Conservation (phyloP, 139 green algal species). For the Chlorella sp. region DNA sequence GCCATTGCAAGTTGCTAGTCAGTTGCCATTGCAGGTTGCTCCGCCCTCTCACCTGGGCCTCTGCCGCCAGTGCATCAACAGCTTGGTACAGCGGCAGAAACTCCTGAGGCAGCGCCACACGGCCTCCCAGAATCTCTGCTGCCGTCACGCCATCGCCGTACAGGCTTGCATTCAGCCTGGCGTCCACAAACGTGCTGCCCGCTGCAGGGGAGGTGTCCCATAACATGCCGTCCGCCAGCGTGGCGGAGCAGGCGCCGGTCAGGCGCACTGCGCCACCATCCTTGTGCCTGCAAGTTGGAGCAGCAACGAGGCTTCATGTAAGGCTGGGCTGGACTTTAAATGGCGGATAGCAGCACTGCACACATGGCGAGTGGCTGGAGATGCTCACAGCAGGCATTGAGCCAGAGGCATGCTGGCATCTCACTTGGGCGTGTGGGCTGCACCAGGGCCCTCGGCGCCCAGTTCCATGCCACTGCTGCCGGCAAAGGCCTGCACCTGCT, state of each 20-base stretch:
- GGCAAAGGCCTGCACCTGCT: not conserved
- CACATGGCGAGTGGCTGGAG: too few relatives aligned
- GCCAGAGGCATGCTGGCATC: not conserved
- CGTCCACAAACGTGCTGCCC: conserved; percentile 31
- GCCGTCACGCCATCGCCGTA: conserved; percentile 35
- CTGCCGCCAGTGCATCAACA: not conserved
- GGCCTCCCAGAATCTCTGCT: conserved; percentile 44
- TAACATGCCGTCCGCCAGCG: not conserved
- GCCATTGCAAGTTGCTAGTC: too few relatives aligned
- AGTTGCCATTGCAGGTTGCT: too few relatives aligned
- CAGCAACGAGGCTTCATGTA: not conserved
- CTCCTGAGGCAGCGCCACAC: conserved; percentile 36
- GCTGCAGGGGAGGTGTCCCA: conserved; percentile 1
- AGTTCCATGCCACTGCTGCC: too few relatives aligned
- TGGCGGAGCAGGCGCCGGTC: not conserved
- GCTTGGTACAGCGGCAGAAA: conserved; percentile 43
- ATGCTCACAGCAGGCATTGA: too few relatives aligned
- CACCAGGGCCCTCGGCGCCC: not conserved
- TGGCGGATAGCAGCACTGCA: too few relatives aligned
- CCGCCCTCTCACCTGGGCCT: not conserved
- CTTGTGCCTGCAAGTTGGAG: not conserved
- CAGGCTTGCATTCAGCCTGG: conserved; percentile 29
- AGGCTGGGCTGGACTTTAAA: too few relatives aligned
- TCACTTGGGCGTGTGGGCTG: not conserved
- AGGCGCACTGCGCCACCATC: not conserved